Percentiles rank a stretch among this genome's conserved stretches.
These are phyloP conservation scores for Solanum stenotomum DNA, from an alignment of 257 asterid genomes.

Conservation along the genomic window DNA sequence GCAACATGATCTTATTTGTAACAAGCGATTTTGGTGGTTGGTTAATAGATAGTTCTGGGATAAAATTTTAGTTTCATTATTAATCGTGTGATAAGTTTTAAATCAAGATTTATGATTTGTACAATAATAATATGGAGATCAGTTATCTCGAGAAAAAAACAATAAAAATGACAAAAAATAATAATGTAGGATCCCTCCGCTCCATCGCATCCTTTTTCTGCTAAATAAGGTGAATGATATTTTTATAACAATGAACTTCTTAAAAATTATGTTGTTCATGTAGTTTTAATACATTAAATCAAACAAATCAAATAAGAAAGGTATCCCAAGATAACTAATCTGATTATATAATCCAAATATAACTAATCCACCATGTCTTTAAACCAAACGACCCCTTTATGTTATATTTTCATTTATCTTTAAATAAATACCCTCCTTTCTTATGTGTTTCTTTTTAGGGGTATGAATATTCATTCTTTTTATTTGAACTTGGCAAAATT, in stretches of 20 bases:
- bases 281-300: not conserved
- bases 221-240: not conserved
- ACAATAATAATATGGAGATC: not conserved
- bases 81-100: not conserved
- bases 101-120: not conserved
- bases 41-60: not conserved
- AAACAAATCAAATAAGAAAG: not conserved
- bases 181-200: not conserved
- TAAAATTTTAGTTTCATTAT: too few relatives aligned
- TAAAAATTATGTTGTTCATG: not conserved
- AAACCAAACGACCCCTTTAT: not conserved
- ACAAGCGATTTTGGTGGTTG: not conserved
- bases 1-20: not conserved
- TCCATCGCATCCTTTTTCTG: too few relatives aligned
- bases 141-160: not conserved
- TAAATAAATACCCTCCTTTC: not conserved
- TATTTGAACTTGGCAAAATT: not conserved
- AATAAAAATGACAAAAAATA: not conserved
- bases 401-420: not conserved
- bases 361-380: not conserved
- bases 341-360: not conserved
- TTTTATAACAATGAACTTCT: not conserved
- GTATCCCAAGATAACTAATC: not conserved
- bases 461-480: not conserved
- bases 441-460: not conserved